Evolutionary conservation across 345 rosid genomes (phyloP).

Genomic region (Dipteronia dyeriana): DNA sequence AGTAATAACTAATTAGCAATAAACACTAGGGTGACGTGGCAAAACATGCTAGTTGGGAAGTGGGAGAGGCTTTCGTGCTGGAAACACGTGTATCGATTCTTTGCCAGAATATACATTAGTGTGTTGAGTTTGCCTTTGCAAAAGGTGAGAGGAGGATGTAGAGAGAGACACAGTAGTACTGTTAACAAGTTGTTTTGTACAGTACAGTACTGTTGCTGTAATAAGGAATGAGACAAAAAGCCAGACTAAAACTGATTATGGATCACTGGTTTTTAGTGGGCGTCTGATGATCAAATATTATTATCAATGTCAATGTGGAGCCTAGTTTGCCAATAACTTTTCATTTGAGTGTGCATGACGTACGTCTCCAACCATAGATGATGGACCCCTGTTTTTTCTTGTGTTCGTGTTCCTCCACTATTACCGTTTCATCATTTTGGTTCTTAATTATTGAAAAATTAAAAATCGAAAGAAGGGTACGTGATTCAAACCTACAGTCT

Average conservation of each 20-base stretch:
- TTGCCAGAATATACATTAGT: constrained; percentile 12
- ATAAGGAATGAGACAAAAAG: constrained; percentile 2
- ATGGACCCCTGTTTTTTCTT: neutral
- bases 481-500: too few relatives aligned
- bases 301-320: neutral
- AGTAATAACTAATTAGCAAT: neutral
- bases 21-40: neutral
- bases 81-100: constrained; percentile 29
- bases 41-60: neutral
- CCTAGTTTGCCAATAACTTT: constrained; percentile 9
- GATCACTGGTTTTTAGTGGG: constrained; percentile 26
- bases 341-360: constrained; percentile 27
- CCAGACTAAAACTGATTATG: neutral
- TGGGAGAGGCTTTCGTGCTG: constrained; percentile 7
- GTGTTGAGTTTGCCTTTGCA: too few relatives aligned
- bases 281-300: neutral
- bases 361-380: neutral
- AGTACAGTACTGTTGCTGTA: neutral
- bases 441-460: too few relatives aligned
- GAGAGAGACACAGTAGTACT: neutral
- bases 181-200: constrained; percentile 21
- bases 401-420: constrained; percentile 25
- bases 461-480: too few relatives aligned
- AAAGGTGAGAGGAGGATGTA: too few relatives aligned
- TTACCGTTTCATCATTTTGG: neutral